Percentiles rank a stretch among this genome's conserved stretches.
Evolutionary conservation across 2,329 filamentous ascomycete genomes (phyloP).

Genomic region (Scedosporium apiospermum): DNA sequence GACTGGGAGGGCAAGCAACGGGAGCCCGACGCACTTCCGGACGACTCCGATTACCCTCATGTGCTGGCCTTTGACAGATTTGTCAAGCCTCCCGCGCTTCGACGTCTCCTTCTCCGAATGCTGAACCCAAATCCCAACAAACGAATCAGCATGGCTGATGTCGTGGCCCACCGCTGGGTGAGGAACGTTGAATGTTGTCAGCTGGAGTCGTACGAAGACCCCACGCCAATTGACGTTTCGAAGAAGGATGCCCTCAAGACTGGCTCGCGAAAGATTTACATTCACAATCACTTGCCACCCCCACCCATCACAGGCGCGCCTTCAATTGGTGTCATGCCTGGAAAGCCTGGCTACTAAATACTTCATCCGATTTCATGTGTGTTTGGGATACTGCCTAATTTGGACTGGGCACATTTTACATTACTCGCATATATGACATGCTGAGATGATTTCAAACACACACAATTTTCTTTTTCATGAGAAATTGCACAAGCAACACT

Average conservation of each 20-base stretch:
- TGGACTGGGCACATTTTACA: background rate
- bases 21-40: conserved; percentile 17
- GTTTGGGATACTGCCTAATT: too few relatives aligned
- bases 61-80: conserved; percentile 54
- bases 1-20: conserved; percentile 51
- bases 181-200: conserved; percentile 72
- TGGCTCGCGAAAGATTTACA: conserved; percentile 42
- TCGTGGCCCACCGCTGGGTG: conserved; percentile 63
- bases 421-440: background rate
- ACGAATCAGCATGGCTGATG: conserved; percentile 60
- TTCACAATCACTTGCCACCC: conserved; percentile 46
- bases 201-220: conserved; percentile 58
- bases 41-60: conserved; percentile 56
- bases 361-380: background rate
- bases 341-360: conserved; percentile 41
- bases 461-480: too few relatives aligned
- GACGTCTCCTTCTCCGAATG: conserved; percentile 69
- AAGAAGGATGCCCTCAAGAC: conserved; percentile 39
- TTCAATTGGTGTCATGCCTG: conserved; percentile 46
- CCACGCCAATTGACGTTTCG: conserved; percentile 46
- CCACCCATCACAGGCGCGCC: conserved; percentile 33
- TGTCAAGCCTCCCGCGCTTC: conserved; percentile 58
- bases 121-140: conserved; percentile 66
- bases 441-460: too few relatives aligned
- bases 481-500: too few relatives aligned